Conservation (phyloP, 1,284 basidiomycete genomes). For the Fomitopsis palustris region DNA sequence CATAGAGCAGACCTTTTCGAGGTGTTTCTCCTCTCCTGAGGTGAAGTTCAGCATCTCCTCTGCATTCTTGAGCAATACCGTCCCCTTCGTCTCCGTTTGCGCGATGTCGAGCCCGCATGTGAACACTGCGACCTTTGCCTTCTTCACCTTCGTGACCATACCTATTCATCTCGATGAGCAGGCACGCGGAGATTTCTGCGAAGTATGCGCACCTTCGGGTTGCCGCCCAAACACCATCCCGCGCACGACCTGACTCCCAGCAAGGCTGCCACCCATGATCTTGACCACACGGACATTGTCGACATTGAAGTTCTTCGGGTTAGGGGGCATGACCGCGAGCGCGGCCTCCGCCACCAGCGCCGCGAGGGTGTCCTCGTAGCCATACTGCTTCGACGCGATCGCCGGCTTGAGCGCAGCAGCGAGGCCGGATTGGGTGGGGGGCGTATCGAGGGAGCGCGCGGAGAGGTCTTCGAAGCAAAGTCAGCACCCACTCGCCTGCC, state of each 20-base stretch:
- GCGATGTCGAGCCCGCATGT: slow-evolving; percentile 91
- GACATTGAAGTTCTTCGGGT: slow-evolving; percentile 92
- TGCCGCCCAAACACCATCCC: slow-evolving; percentile 99
- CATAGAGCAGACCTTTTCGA: slow-evolving; percentile 73
- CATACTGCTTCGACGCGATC: slow-evolving; percentile 97
- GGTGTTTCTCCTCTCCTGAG: slow-evolving; percentile 91
- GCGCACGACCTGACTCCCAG: slow-evolving; percentile 84
- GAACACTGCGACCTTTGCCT: slow-evolving; percentile 92
- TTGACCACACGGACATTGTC: slow-evolving; percentile 99
- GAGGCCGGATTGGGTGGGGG: slow-evolving; percentile 78
- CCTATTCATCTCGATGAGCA: slow-evolving; percentile 38
- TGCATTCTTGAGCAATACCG: slow-evolving; percentile 93
- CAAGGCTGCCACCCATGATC: slow-evolving; percentile 91
- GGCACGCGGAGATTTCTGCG: neutral
- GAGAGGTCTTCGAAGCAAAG: slow-evolving; percentile 49
- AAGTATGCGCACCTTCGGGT: slow-evolving; percentile 72
- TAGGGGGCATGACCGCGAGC: slow-evolving; percentile 84
- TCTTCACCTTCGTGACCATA: slow-evolving; percentile 75
- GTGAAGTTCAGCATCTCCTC: slow-evolving; percentile 98
- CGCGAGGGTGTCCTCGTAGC: slow-evolving; percentile 83
- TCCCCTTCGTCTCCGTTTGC: slow-evolving; percentile 99
- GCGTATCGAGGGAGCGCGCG: slow-evolving; percentile 65
- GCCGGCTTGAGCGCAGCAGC: slow-evolving; percentile 83
- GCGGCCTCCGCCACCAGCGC: slow-evolving; percentile 92
- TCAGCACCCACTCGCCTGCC: neutral